Conservation (phyloP, 1,284 basidiomycete species). For the Tilletia indica region DNA sequence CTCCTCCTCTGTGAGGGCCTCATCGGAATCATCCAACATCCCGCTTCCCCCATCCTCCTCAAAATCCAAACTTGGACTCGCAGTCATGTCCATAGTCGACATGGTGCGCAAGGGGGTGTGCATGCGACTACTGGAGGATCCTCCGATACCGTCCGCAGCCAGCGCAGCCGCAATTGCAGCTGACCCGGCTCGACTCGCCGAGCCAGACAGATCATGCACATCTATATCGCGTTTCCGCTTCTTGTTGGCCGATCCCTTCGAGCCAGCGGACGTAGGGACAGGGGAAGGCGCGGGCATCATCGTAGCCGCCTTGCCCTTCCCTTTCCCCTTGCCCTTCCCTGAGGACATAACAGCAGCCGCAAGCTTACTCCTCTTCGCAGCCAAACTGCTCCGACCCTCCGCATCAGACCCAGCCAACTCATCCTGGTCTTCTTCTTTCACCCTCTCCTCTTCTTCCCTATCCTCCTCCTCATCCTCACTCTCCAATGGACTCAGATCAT, state of each 20-base stretch:
- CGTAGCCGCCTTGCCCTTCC: not conserved
- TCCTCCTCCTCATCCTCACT: not conserved
- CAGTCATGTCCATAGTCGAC: not conserved
- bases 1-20: not conserved
- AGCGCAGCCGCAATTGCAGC: slow-evolving; percentile 9
- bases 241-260: not conserved
- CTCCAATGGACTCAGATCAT: no score
- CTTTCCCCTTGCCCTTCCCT: slow-evolving; percentile 7
- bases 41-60: not conserved
- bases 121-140: not conserved
- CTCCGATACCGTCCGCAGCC: not conserved
- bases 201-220: slow-evolving; percentile 1
- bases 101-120: not conserved
- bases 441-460: not conserved
- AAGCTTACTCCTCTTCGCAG: slow-evolving; percentile 13
- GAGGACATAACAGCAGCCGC: slow-evolving; percentile 2
- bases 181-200: slow-evolving; percentile 1
- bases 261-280: not conserved
- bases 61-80: not conserved
- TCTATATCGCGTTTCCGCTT: slow-evolving; percentile 13
- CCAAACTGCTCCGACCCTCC: not conserved
- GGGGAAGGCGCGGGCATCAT: not conserved
- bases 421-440: not conserved
- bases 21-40: not conserved
- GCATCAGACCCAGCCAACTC: not conserved